Conservation (phyloP, 345 rosid species). For the Eutrema yunnanense region DNA sequence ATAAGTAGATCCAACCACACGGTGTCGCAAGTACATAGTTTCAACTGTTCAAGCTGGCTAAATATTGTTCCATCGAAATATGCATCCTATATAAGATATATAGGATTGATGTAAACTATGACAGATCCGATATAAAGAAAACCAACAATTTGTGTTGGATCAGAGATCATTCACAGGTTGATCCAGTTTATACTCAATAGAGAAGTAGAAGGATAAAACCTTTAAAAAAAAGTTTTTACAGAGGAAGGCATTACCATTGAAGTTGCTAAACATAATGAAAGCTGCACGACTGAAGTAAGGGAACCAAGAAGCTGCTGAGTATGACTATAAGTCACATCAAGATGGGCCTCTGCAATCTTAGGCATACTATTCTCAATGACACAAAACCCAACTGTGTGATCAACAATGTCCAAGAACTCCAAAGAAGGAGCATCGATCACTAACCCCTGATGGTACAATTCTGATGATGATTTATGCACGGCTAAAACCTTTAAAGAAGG, state of each 20-base stretch:
- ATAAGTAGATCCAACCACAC: background rate
- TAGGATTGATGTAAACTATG: background rate
- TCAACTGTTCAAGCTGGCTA: background rate
- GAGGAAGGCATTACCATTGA: background rate
- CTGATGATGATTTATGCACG: background rate
- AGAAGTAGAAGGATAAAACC: no score
- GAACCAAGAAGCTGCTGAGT: background rate
- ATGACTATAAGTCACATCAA: background rate
- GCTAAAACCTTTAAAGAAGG: background rate
- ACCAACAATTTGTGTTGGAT: background rate
- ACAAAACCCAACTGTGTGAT: background rate
- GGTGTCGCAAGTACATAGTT: background rate
- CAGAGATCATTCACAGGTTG: no score
- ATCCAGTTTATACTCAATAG: background rate
- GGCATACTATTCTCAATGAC: background rate
- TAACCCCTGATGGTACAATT: background rate
- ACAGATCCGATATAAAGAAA: no score
- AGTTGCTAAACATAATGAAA: background rate
- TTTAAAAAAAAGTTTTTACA: background rate
- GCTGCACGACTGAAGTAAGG: background rate
- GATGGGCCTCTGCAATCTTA: background rate
- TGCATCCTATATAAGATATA: background rate
- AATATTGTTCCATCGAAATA: background rate
- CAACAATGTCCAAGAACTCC: background rate
- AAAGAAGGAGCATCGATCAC: constrained; percentile 10